Evolutionary conservation across 2,329 filamentous ascomycete species (phyloP).

Genomic region (Ilyonectria robusta): DNA sequence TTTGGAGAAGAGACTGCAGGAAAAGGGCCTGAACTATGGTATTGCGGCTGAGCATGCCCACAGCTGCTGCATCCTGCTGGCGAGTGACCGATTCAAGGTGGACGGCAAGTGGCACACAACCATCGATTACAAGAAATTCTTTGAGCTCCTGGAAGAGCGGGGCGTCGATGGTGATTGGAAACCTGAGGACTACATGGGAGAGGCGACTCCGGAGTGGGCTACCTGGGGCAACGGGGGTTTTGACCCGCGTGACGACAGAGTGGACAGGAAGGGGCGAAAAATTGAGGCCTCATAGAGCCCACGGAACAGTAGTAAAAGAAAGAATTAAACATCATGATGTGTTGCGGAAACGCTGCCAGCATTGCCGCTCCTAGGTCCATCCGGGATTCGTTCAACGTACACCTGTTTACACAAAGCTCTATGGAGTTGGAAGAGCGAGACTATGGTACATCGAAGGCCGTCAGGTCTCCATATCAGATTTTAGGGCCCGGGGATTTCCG

Average conservation of each 20-base stretch:
- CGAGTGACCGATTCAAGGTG: slow-evolving; percentile 83
- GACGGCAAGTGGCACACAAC: slow-evolving; percentile 89
- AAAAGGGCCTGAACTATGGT: slow-evolving; percentile 84
- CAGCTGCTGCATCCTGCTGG: slow-evolving; percentile 91
- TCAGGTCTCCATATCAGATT: slow-evolving; percentile 46
- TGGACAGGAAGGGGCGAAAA: slow-evolving; percentile 86
- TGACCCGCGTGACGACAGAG: slow-evolving; percentile 88
- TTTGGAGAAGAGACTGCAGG: slow-evolving; percentile 77
- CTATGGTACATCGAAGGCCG: slow-evolving; percentile 59
- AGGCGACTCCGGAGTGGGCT: slow-evolving; percentile 91
- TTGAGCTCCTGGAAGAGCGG: slow-evolving; percentile 82
- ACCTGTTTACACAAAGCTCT: slow-evolving; percentile 61
- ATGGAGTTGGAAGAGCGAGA: slow-evolving; percentile 55
- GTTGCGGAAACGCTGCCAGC: slow-evolving; percentile 50
- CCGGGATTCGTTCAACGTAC: slow-evolving; percentile 51
- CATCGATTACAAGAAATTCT: slow-evolving; percentile 93
- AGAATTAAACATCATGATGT: slow-evolving; percentile 47
- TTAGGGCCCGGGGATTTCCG: slow-evolving; percentile 21
- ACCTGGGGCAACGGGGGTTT: slow-evolving; percentile 96
- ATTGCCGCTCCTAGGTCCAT: slow-evolving; percentile 51
- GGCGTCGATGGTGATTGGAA: slow-evolving; percentile 77
- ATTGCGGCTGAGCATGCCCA: slow-evolving; percentile 96
- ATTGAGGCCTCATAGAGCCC: slow-evolving; percentile 57
- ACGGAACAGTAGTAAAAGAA: slow-evolving; percentile 29
- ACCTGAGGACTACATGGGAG: slow-evolving; percentile 92